phyloP scores from a whole-genome alignment of 2,329 filamentous ascomycete genomes.

The Penicillium sp. region DNA sequence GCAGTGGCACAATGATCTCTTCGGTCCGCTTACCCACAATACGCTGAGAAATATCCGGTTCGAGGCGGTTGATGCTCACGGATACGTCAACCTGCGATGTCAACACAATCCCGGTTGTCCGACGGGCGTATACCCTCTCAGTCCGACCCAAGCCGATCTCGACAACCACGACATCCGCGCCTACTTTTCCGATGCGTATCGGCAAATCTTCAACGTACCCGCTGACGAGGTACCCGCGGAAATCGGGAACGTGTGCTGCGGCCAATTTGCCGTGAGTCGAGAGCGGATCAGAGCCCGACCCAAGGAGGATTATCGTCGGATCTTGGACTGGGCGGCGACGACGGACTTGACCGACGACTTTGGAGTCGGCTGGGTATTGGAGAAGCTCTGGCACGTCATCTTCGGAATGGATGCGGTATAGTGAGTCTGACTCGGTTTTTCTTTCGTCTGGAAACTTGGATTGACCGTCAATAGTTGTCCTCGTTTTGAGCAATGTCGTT shows the following conservation, averaged over 20 bases:
- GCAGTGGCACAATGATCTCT: slow-evolving; percentile 30
- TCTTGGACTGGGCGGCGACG: slow-evolving; percentile 32
- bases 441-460: not conserved
- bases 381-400: slow-evolving; percentile 20
- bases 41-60: slow-evolving; percentile 26
- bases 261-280: slow-evolving; percentile 36
- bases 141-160: slow-evolving; percentile 21
- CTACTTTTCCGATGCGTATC: slow-evolving; percentile 14
- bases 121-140: slow-evolving; percentile 29
- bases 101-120: slow-evolving; percentile 36
- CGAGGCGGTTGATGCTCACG: slow-evolving; percentile 29
- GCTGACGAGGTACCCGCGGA: slow-evolving; percentile 21
- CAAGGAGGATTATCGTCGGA: slow-evolving; percentile 31
- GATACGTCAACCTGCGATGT: slow-evolving; percentile 40
- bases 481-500: slow-evolving; percentile 12
- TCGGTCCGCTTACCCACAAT: slow-evolving; percentile 19
- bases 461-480: slow-evolving; percentile 3
- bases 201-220: slow-evolving; percentile 7
- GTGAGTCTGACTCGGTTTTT: slow-evolving; percentile 4
- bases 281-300: slow-evolving; percentile 30
- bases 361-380: slow-evolving; percentile 18
- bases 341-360: slow-evolving; percentile 12
- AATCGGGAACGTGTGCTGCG: slow-evolving; percentile 35
- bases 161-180: slow-evolving; percentile 20
- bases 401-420: slow-evolving; percentile 16